phyloP scores from a whole-genome alignment of 371 early-diverging fungal genomes.

The Mortierella sp. region DNA sequence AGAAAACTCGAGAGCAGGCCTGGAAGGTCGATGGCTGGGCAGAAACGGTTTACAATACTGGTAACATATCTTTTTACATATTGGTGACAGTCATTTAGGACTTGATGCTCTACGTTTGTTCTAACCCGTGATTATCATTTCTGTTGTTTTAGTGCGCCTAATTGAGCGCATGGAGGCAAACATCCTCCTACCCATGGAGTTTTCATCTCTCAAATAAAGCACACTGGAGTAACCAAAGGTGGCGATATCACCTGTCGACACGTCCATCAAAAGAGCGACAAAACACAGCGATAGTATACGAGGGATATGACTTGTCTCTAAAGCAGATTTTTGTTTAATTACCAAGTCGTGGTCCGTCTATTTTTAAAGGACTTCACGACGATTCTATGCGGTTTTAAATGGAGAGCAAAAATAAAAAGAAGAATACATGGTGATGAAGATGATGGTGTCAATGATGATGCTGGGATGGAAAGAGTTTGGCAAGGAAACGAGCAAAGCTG shows the following conservation, averaged over 20 bases:
- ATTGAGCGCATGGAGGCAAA: conserved; percentile 87
- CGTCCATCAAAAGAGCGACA: too few species aligned
- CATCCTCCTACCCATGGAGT: conserved; percentile 85
- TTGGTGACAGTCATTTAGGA: too few species aligned
- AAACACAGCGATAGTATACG: too few species aligned
- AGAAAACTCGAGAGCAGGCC: conserved; percentile 88
- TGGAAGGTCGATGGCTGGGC: conserved; percentile 97
- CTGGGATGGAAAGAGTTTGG: too few species aligned
- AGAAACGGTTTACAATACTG: conserved; percentile 91
- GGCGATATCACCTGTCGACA: too few species aligned
- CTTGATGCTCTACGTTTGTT: too few species aligned
- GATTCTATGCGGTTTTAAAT: conserved; percentile 10
- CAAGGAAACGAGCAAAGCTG: background rate
- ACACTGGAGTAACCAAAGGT: background rate
- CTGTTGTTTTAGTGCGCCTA: conserved; percentile 70
- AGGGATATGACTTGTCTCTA: background rate
- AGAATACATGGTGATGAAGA: too few species aligned
- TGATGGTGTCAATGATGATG: too few species aligned
- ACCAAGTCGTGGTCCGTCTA: background rate
- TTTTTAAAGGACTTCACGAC: background rate
- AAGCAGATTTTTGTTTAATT: too few species aligned
- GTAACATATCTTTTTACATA: conserved; percentile 51
- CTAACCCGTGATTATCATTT: too few species aligned
- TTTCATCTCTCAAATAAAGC: conserved; percentile 77
- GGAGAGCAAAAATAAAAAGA: background rate